phyloP scores from a whole-genome alignment of 1,139 yeast genomes.

The Geotrichum fermentans region DNA sequence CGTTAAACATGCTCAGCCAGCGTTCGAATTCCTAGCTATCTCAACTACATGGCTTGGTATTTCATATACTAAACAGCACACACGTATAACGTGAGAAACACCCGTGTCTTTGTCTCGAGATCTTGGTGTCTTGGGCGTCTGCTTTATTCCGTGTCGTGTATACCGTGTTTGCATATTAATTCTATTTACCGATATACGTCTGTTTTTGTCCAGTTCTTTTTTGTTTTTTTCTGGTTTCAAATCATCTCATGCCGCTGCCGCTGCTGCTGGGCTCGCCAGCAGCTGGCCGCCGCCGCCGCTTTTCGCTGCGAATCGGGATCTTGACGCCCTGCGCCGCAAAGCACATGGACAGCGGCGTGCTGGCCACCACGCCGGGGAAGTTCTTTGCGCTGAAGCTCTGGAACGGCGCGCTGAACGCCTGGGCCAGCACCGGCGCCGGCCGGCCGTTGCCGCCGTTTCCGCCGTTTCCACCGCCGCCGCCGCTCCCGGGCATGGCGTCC shows the following conservation, averaged over 20 bases:
- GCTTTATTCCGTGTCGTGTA: too few species aligned
- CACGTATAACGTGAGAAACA: background rate
- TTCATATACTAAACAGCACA: background rate
- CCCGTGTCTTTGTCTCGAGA: too few species aligned
- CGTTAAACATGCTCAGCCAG: background rate
- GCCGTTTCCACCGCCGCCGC: background rate
- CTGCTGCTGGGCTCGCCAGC: background rate
- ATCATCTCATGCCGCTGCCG: too few species aligned
- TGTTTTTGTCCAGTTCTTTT: background rate
- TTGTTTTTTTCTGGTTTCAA: background rate
- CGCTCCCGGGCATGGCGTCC: conserved; percentile 18
- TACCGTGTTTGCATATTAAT: background rate
- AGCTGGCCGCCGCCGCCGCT: background rate
- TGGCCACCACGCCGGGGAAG: conserved; percentile 45
- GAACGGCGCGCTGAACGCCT: conserved; percentile 38
- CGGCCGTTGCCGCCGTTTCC: conserved; percentile 21
- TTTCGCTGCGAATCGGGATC: conserved; percentile 38
- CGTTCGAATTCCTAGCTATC: background rate
- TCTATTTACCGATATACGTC: background rate
- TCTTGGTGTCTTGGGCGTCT: too few species aligned
- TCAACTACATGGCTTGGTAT: background rate
- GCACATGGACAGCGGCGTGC: conserved; percentile 40
- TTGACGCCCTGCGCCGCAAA: conserved; percentile 44
- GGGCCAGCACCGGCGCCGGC: conserved; percentile 33
- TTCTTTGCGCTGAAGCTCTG: conserved; percentile 42